Base-by-base conservation (phyloP, 106 monocot genomes). In the Dioscorea alata region DNA sequence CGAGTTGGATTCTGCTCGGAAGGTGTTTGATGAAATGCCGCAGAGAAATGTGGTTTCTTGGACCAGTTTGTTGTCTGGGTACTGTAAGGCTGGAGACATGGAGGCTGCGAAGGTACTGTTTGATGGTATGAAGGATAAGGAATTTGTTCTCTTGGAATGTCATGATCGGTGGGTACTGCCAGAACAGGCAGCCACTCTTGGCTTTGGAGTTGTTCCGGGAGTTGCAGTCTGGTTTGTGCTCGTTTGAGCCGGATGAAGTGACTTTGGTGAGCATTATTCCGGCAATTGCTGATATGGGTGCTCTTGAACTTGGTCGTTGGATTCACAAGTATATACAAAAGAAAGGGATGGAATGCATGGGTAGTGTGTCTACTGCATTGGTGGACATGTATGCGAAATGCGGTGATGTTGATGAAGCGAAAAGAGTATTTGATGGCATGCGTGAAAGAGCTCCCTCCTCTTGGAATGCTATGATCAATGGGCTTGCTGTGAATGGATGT, bases 311-410 rank as follows among this genome's bases (percentile, higher is more conserved):
- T 28, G 85, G 85, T 4, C 65, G 59, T 21, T 89, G 89, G 85
- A 75, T 82, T 18, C 85, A 89, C 73, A 71, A 34, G 25, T 85
- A 78, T 35, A 68, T 61, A 4, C 50, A 49, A 31, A 78, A 57
- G 68, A 73, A 56, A 34, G 69, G 75, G 35, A 13, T 79, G 13
- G 80, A 84, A 19, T 34, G 13, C 8, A 8, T 8, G 23, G 21
- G 13, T 23, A 73, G 18, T 49, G 80, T 84, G 57, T 60, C 69
- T 16, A 81, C 78, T 4, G 74, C 83, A 8, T 35, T 90, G 48
- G 42, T 86, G 3, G 83, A 73, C n/a, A 90, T 86, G 90, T 85
- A 83, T 34, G 69, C 66, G 12, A 90, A 83, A 68, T 86, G 83
- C 31, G 87, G 87, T 0, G 84, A 87, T 2, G 49, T 82, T 17